phyloP scores from a whole-genome alignment of 352 stramenopile genomes.

The Peronosclerospora sorghi region DNA sequence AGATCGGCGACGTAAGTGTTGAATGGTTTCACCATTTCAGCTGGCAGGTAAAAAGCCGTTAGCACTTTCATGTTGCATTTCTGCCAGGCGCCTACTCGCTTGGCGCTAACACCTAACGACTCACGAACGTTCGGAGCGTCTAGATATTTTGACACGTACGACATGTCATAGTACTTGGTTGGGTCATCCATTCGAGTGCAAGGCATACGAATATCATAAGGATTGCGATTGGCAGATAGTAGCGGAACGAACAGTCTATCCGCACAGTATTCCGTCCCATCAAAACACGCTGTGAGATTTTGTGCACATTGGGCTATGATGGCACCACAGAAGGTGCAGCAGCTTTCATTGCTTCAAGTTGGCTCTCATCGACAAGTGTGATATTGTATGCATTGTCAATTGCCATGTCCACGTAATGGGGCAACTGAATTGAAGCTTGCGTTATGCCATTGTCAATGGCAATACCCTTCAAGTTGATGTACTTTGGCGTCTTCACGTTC shows the following conservation, averaged over 20 bases:
- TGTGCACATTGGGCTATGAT: constrained; percentile 26
- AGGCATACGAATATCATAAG: constrained; percentile 47
- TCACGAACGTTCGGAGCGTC: constrained; percentile 42
- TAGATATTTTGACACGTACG: constrained; percentile 57
- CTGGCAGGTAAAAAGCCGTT: constrained; percentile 58
- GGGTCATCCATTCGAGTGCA: constrained; percentile 24
- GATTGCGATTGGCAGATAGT: constrained; percentile 25
- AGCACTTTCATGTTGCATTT: constrained; percentile 90
- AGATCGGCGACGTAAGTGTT: constrained; percentile 78
- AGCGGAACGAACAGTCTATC: constrained; percentile 40
- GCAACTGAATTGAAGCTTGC: constrained; percentile 31
- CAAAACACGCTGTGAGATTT: constrained; percentile 27
- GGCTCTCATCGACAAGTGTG: constrained; percentile 23
- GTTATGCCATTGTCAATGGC: constrained; percentile 46
- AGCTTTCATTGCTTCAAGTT: constrained; percentile 30
- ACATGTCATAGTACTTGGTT: constrained; percentile 49
- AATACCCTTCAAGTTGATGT: constrained; percentile 40
- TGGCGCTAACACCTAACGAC: constrained; percentile 28
- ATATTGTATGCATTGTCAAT: constrained; percentile 59
- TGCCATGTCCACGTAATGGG: constrained; percentile 33
- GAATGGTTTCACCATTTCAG: constrained; percentile 90
- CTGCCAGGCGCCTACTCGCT: constrained; percentile 55
- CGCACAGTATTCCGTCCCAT: constrained; percentile 39
- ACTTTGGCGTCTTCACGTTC: constrained; percentile 4
- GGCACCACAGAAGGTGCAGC: constrained; percentile 17